Percentiles rank a stretch among this genome's conserved stretches.
These are phyloP conservation scores for Pseudogymnoascus sp. DNA, from an alignment of 2,329 filamentous ascomycete species.

Conservation along the genomic window DNA sequence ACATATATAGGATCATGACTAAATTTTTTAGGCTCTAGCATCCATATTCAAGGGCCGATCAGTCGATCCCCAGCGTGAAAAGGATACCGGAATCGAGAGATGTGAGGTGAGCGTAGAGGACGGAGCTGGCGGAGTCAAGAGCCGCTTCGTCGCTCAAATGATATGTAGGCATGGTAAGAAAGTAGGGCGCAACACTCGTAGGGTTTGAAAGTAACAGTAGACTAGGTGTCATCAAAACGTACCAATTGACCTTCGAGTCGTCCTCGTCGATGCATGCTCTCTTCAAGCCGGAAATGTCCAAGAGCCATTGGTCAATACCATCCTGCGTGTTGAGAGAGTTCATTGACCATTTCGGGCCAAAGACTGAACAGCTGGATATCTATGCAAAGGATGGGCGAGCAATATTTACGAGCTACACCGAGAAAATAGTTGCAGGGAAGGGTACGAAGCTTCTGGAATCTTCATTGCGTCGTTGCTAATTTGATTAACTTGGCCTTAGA, in stretches of 20 bases:
- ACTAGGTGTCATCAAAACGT: constrained; percentile 65
- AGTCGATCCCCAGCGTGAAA: constrained; percentile 53
- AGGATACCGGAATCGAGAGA: constrained; percentile 62
- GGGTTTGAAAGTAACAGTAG: constrained; percentile 16
- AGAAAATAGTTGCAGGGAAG: constrained; percentile 65
- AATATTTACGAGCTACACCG: constrained; percentile 74
- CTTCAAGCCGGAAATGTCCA: constrained; percentile 58
- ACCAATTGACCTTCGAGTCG: constrained; percentile 67
- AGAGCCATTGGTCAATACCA: constrained; percentile 65
- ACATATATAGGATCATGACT: constrained; percentile 1
- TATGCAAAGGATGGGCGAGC: constrained; percentile 61
- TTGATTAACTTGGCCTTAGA: constrained; percentile 36
- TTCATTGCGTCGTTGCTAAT: constrained; percentile 11
- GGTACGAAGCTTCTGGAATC: constrained; percentile 30
- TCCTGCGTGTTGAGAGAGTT: constrained; percentile 64
- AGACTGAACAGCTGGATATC: constrained; percentile 73
- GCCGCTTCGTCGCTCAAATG: constrained; percentile 66
- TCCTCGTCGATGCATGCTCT: constrained; percentile 68
- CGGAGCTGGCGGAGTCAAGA: constrained; percentile 56
- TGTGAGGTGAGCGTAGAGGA: constrained; percentile 71
- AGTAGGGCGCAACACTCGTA: background rate
- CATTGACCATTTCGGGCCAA: constrained; percentile 72
- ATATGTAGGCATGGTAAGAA: constrained; percentile 59
- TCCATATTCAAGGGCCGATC: constrained; percentile 66
- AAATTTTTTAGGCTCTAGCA: constrained; percentile 48